These are phyloP conservation scores for Echium plantagineum DNA, from an alignment of 257 asterid genomes.

Conservation along the genomic window DNA sequence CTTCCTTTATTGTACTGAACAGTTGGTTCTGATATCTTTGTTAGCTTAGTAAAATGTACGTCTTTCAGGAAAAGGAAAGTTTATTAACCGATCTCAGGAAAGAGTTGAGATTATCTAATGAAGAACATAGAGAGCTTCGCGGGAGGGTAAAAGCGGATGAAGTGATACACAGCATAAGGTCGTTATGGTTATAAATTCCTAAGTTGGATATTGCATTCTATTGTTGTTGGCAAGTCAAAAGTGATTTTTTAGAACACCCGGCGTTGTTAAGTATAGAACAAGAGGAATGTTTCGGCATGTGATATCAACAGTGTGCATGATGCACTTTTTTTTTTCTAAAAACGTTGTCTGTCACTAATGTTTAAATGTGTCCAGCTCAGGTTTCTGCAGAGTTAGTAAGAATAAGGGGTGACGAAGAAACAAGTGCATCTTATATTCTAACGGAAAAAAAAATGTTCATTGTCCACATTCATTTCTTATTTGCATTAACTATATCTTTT, in stretches of 20 bases:
- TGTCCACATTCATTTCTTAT: neutral
- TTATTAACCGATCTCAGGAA: constrained; percentile 65
- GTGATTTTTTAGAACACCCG: neutral
- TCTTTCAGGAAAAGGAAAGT: constrained; percentile 62
- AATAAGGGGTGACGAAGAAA: too few species aligned
- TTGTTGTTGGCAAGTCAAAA: neutral
- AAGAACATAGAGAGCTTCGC: constrained; percentile 74
- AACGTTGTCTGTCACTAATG: neutral
- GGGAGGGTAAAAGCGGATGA: constrained; percentile 64
- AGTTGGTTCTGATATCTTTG: constrained; percentile 19
- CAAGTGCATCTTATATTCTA: too few species aligned
- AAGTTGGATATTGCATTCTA: neutral
- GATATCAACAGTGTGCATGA: neutral
- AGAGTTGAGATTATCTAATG: constrained; percentile 72
- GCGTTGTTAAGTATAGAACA: neutral
- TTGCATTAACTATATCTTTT: too few species aligned
- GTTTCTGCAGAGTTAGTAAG: too few species aligned
- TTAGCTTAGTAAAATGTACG: constrained; percentile 24
- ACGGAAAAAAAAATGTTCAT: too few species aligned
- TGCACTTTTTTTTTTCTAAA: neutral
- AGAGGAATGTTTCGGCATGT: neutral
- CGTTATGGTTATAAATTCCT: neutral
- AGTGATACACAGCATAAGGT: constrained; percentile 68
- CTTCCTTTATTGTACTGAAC: constrained; percentile 1
- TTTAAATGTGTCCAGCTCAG: neutral